These are phyloP conservation scores for Babesia sp. DNA, from an alignment of 169 alveolate genomes.

Conservation along the genomic window DNA sequence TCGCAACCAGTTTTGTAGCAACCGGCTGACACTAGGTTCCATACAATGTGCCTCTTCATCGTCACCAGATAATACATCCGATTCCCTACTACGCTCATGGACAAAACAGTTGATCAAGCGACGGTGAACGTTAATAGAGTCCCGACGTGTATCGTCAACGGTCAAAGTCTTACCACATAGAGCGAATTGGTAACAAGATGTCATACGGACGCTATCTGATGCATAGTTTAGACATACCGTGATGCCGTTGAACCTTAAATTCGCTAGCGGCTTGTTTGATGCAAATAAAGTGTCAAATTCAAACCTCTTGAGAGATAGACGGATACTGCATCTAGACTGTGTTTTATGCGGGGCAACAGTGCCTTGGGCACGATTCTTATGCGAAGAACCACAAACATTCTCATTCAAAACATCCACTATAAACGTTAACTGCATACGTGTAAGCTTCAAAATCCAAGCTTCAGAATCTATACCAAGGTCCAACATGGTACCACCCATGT, in stretches of 20 bases:
- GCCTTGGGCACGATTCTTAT: constrained; percentile 10
- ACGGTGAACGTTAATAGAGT: constrained; percentile 44
- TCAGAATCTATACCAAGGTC: constrained; percentile 62
- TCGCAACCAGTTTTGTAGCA: constrained; percentile 47
- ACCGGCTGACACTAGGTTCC: constrained; percentile 41
- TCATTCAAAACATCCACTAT: constrained; percentile 62
- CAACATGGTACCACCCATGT: constrained; percentile 61
- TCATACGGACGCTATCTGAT: constrained; percentile 33
- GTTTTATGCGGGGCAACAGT: constrained; percentile 21
- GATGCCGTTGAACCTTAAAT: constrained; percentile 29
- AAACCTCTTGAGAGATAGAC: constrained; percentile 35
- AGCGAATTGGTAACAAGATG: constrained; percentile 64
- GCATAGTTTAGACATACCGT: constrained; percentile 62
- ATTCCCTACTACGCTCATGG: neutral
- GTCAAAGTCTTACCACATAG: constrained; percentile 55
- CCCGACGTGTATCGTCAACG: constrained; percentile 42
- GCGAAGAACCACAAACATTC: constrained; percentile 47
- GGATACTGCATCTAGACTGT: constrained; percentile 13
- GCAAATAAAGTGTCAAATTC: constrained; percentile 33
- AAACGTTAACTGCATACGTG: constrained; percentile 44
- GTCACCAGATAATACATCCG: neutral
- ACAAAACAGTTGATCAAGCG: constrained; percentile 43
- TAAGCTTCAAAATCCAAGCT: constrained; percentile 57
- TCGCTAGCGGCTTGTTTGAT: constrained; percentile 40
- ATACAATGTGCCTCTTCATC: constrained; percentile 6